A percentile compares a stretch with the other conserved stretches of the same genome.
Evolutionary conservation across 495 filamentous ascomycete species (phyloP).

Genomic region (Neurospora sp.): DNA sequence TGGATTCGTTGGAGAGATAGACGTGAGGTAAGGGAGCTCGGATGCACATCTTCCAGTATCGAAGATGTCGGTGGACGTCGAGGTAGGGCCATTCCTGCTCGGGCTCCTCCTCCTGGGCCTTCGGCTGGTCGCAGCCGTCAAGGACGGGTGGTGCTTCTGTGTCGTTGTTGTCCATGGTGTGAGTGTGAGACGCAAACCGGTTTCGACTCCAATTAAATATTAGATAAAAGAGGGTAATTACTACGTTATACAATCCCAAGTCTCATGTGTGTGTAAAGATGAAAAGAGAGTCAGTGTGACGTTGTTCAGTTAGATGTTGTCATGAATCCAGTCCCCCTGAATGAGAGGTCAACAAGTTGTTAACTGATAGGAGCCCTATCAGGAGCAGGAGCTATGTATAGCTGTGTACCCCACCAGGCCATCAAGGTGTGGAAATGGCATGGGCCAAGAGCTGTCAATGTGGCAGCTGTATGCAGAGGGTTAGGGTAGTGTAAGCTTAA

Average conservation of each 20-base stretch:
- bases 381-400: background rate
- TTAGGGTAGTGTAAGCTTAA: background rate
- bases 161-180: background rate
- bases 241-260: background rate
- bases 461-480: background rate
- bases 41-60: slow-evolving; percentile 87
- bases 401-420: background rate
- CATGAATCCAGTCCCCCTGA: background rate
- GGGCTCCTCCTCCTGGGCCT: background rate
- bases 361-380: too few relatives aligned
- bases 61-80: slow-evolving; percentile 65
- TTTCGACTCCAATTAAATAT: background rate
- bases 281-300: background rate
- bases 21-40: slow-evolving; percentile 67
- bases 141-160: background rate
- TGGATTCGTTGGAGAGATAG: slow-evolving; percentile 81
- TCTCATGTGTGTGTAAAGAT: background rate
- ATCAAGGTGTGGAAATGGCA: background rate
- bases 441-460: background rate
- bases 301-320: background rate
- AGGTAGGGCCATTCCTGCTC: slow-evolving; percentile 33
- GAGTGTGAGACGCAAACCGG: background rate
- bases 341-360: background rate
- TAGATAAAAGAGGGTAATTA: background rate
- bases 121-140: background rate